These are phyloP conservation scores for Melampsora medusae DNA, from an alignment of 1,284 basidiomycete species.

Conservation along the genomic window DNA sequence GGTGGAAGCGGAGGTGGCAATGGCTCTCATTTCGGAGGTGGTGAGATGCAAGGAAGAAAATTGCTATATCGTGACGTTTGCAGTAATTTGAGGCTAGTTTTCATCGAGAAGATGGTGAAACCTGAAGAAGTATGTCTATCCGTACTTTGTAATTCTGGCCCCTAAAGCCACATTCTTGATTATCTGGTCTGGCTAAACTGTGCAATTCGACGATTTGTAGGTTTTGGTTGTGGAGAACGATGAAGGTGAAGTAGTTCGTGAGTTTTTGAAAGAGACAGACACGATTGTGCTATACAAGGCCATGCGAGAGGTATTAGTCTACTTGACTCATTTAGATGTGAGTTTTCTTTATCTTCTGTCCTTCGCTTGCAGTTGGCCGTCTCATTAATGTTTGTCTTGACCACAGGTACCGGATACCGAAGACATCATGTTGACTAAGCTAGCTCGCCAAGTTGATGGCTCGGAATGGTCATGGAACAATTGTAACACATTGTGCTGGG, in stretches of 20 bases:
- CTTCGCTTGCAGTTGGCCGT: slow-evolving; percentile 78
- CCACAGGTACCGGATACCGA: slow-evolving; percentile 43
- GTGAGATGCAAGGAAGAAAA: slow-evolving; percentile 65
- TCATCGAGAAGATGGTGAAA: slow-evolving; percentile 99
- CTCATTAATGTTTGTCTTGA: background rate
- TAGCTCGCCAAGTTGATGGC: slow-evolving; percentile 67
- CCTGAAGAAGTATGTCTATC: slow-evolving; percentile 72
- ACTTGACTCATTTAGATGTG: slow-evolving; percentile 96
- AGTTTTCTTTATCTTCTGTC: slow-evolving; percentile 57
- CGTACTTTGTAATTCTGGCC: too few species aligned
- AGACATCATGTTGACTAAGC: slow-evolving; percentile 44
- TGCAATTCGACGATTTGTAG: slow-evolving; percentile 1
- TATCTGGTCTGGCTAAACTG: background rate
- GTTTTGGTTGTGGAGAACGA: slow-evolving; percentile 98
- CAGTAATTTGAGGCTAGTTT: slow-evolving; percentile 89
- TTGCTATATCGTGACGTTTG: slow-evolving; percentile 89
- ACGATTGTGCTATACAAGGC: slow-evolving; percentile 99
- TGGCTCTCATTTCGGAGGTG: slow-evolving; percentile 51
- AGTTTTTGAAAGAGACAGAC: slow-evolving; percentile 99
- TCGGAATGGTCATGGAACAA: slow-evolving; percentile 99
- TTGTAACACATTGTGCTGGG: slow-evolving; percentile 98
- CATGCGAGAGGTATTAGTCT: slow-evolving; percentile 90
- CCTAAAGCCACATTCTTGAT: too few species aligned
- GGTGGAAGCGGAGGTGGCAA: slow-evolving; percentile 59
- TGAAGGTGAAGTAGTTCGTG: slow-evolving; percentile 97